A percentile compares a stretch with the other conserved stretches of the same genome.
Conservation (phyloP, 352 stramenopile species). For the Proteromonas lacertae region DNA sequence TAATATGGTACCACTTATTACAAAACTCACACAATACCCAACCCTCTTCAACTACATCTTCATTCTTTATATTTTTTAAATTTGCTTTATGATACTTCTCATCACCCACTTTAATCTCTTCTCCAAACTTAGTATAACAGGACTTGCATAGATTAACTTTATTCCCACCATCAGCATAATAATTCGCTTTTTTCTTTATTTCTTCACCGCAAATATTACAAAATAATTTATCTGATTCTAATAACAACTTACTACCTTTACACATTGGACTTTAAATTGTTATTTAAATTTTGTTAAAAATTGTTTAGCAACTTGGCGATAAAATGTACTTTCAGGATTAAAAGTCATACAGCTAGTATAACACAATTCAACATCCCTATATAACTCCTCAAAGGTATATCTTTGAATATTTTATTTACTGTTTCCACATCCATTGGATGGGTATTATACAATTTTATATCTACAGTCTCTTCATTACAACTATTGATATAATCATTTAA, state of each 20-base stretch:
- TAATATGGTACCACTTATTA: slow-evolving; percentile 92
- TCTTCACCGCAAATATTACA: slow-evolving; percentile 68
- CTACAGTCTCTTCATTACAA: slow-evolving; percentile 67
- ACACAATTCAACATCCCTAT: slow-evolving; percentile 27
- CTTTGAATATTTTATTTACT: slow-evolving; percentile 78
- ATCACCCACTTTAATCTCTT: slow-evolving; percentile 37
- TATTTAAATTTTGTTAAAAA: slow-evolving; percentile 24
- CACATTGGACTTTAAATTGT: slow-evolving; percentile 61
- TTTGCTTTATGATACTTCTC: slow-evolving; percentile 56
- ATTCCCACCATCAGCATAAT: slow-evolving; percentile 66
- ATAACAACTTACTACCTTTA: slow-evolving; percentile 77
- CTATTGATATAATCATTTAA: no score
- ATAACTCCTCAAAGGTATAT: slow-evolving; percentile 36
- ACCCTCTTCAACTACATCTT: slow-evolving; percentile 52
- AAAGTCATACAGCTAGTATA: slow-evolving; percentile 65
- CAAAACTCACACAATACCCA: slow-evolving; percentile 92
- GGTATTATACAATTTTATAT: slow-evolving; percentile 72
- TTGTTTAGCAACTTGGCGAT: slow-evolving; percentile 35
- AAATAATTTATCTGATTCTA: slow-evolving; percentile 82
- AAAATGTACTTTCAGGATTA: slow-evolving; percentile 72
- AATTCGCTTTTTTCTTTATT: slow-evolving; percentile 72
- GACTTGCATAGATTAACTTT: slow-evolving; percentile 79
- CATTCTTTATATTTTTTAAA: slow-evolving; percentile 73
- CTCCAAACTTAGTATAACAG: slow-evolving; percentile 46
- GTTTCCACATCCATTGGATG: slow-evolving; percentile 90